Evolutionary conservation across 164 flowering plant genomes (phyloP), one percentile per base, ranked within the genome.

Genomic region (Euptelea pleiosperma): DNA sequence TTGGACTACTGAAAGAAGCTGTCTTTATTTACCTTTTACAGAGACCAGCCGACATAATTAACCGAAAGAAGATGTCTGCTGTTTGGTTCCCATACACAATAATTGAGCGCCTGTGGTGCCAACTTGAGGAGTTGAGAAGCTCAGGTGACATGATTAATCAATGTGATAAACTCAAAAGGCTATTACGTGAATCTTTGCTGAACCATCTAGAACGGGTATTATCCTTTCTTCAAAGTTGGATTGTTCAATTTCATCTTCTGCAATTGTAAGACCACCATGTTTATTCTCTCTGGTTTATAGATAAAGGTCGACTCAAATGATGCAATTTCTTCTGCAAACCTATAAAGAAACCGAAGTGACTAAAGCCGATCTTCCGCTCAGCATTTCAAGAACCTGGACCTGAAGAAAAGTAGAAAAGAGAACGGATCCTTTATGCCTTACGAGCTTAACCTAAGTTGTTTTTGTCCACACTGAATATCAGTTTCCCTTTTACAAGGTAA

Each of bases 61-160:
- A 72, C 48, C 73, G 97, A 54, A 93, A 93, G 74, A 81, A 64
- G 69, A 77, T 87, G 65, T 86, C 74, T 74, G 82, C 91, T 22
- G 76, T 80, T 60, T 93, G 97, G 96, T 93, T 93, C 61, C 97
- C 99, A 11, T 88, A 83, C 76, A 77, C 88, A 35, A 54, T 81
- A 6, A 69, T 93, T 36, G 91, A 90, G 71, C 81, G 76, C 34
- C 69, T 93, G 4, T 86, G 91, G 89, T 76, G 78, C 75, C 77
- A 79, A 35, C 81, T 93, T 41, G 91, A 83, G 64, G 85, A 80
- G 44, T 62, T 70, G 61, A 80, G 66, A 48, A 71, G 62, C 36
- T 62, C 63, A 10, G 95, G 91, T 29, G 84, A 79, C 75, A 82
- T 79, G 89, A 71, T 70, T 61, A 87, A 85, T 52, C 95, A 88